A percentile compares a stretch with the other conserved stretches of the same genome.
Evolutionary conservation across 306 rosid species (phyloP).

Genomic region (Biancaea sappan): DNA sequence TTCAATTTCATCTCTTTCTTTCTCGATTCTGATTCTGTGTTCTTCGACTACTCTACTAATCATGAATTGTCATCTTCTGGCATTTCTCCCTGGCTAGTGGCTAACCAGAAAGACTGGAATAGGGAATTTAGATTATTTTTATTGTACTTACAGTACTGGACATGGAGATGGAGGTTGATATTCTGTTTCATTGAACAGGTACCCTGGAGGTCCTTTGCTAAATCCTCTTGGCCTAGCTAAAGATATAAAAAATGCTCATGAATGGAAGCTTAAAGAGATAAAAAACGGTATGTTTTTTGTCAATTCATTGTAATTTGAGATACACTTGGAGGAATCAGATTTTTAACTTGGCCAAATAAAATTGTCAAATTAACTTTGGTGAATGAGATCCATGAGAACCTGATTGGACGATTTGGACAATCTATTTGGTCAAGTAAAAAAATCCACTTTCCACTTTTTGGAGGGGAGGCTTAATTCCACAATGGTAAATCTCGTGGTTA

Average conservation of each 20-base stretch:
- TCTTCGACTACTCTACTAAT: background rate
- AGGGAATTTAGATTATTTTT: background rate
- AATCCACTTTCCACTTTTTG: too few relatives aligned
- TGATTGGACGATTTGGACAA: too few relatives aligned
- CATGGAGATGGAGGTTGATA: conserved; percentile 15
- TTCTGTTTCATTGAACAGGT: conserved; percentile 50
- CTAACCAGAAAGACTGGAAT: background rate
- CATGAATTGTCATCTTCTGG: background rate
- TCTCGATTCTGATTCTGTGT: background rate
- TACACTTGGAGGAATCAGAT: background rate
- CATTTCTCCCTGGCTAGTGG: background rate
- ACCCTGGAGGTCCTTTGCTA: conserved; percentile 83
- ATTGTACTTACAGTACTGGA: background rate
- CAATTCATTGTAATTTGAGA: background rate
- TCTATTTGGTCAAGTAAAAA: too few relatives aligned
- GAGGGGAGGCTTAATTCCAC: background rate
- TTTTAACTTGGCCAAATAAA: too few relatives aligned
- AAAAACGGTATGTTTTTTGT: conserved; percentile 63
- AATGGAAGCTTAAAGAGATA: conserved; percentile 89
- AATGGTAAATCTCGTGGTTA: conserved; percentile 16
- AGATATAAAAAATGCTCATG: conserved; percentile 74
- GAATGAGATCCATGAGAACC: too few relatives aligned
- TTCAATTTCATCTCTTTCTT: background rate
- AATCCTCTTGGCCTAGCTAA: conserved; percentile 89
- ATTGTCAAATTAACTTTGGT: too few relatives aligned